Percentiles rank a stretch among this genome's conserved stretches.
Evolutionary conservation across 345 rosid genomes (phyloP).

Genomic region (Cardamine chenopodiifolia): DNA sequence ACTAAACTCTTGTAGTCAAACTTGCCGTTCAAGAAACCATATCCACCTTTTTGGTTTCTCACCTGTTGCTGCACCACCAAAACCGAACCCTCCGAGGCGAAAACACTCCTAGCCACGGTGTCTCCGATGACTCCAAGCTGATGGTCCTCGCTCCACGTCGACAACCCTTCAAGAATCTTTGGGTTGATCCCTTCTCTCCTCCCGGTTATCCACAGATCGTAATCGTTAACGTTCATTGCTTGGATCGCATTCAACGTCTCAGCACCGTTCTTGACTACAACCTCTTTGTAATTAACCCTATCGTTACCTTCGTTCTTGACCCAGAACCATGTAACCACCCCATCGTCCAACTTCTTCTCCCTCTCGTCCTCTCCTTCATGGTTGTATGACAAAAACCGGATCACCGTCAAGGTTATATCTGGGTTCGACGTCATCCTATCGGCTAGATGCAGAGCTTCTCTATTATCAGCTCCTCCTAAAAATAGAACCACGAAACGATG

Average conservation of each 20-base stretch:
- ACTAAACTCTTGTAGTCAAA: conserved; percentile 38
- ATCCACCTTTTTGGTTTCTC: conserved; percentile 40
- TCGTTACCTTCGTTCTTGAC: conserved; percentile 62
- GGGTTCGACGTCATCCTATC: conserved; percentile 59
- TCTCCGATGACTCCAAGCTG: conserved; percentile 74
- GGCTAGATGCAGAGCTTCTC: conserved; percentile 69
- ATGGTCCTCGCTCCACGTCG: conserved; percentile 57
- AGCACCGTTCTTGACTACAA: conserved; percentile 64
- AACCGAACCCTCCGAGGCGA: conserved; percentile 56
- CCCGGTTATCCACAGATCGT: conserved; percentile 78
- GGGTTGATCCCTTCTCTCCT: conserved; percentile 66
- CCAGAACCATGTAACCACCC: conserved; percentile 78
- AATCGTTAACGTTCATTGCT: conserved; percentile 48
- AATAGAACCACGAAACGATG: conserved; percentile 54
- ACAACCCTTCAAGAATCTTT: conserved; percentile 58
- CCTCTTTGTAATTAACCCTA: conserved; percentile 61
- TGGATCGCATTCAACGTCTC: conserved; percentile 68
- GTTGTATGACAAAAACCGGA: conserved; percentile 59
- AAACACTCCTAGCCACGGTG: conserved; percentile 53
- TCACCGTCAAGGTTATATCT: conserved; percentile 48
- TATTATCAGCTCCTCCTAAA: conserved; percentile 75
- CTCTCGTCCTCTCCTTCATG: conserved; percentile 58
- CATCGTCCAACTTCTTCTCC: conserved; percentile 79
- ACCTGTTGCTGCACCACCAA: conserved; percentile 78
- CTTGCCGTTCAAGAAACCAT: conserved; percentile 41